Percentiles rank a stretch among this genome's conserved stretches.
Conservation (phyloP, 257 asterid genomes). For the Lycium ferocissimum region DNA sequence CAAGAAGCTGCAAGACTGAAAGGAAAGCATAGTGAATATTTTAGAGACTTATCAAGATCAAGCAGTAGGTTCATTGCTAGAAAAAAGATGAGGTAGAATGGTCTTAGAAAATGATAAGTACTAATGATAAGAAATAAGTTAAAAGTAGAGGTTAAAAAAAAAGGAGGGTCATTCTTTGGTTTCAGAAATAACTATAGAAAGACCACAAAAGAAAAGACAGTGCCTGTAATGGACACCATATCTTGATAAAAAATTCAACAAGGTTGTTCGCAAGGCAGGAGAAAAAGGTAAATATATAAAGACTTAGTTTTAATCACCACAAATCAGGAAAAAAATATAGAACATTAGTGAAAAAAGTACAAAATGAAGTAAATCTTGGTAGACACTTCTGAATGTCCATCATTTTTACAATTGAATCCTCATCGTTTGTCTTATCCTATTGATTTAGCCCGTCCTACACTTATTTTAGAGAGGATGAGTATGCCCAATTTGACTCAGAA, state of each 20-base stretch:
- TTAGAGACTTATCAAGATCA: constrained; percentile 5
- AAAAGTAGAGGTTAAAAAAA: neutral
- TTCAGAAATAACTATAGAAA: constrained; percentile 13
- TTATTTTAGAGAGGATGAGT: neutral
- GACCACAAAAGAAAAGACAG: neutral
- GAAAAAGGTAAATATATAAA: neutral
- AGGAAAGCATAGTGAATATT: neutral
- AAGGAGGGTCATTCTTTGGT: neutral
- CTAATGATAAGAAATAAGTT: neutral
- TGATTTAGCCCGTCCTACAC: constrained; percentile 4
- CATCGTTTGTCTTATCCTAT: neutral
- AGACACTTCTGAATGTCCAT: neutral
- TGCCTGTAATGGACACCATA: neutral
- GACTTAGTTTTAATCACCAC: neutral
- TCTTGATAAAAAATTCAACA: constrained; percentile 7
- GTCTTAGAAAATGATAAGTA: constrained; percentile 28
- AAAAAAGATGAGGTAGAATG: constrained; percentile 2
- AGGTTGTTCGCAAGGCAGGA: neutral
- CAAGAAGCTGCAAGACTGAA: constrained; percentile 23
- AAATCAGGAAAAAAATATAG: neutral
- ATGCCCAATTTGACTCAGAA: neutral
- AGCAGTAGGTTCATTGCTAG: neutral
- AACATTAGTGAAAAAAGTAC: too few species aligned
- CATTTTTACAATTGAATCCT: neutral
- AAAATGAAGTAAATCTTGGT: neutral